phyloP scores from a whole-genome alignment of 2,329 filamentous ascomycete genomes.

The Elsinoe arachidis region DNA sequence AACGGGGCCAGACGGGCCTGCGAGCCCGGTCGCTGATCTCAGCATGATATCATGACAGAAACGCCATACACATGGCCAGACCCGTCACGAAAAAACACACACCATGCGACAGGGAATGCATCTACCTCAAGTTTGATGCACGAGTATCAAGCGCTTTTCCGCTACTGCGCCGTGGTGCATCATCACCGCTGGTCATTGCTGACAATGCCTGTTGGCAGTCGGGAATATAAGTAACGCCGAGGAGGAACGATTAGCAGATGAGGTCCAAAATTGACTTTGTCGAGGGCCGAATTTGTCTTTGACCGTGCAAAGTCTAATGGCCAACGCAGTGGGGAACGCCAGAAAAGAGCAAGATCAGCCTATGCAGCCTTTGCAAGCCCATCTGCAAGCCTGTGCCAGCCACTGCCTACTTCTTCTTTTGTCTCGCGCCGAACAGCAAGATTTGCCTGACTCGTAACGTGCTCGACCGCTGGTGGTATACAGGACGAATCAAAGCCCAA shows the following conservation, averaged over 20 bases:
- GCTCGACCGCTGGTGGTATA: neutral
- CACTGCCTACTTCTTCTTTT: neutral
- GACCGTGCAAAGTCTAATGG: neutral
- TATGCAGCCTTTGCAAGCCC: neutral
- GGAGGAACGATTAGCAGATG: neutral
- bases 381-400: too few species aligned
- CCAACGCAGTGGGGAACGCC: neutral
- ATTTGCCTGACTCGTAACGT: neutral
- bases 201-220: neutral
- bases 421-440: neutral
- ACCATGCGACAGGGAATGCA: neutral
- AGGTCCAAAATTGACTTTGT: neutral
- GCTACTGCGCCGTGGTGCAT: too few species aligned
- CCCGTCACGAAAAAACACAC: neutral
- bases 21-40: neutral
- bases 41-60: neutral
- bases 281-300: neutral
- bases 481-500: neutral
- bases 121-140: neutral
- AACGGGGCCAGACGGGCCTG: neutral
- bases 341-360: neutral
- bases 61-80: neutral
- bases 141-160: too few species aligned
- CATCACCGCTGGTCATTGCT: too few species aligned
- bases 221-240: neutral